Base-by-base conservation (phyloP, 2,329 filamentous ascomycete genomes). In the Penicillium sp. region DNA sequence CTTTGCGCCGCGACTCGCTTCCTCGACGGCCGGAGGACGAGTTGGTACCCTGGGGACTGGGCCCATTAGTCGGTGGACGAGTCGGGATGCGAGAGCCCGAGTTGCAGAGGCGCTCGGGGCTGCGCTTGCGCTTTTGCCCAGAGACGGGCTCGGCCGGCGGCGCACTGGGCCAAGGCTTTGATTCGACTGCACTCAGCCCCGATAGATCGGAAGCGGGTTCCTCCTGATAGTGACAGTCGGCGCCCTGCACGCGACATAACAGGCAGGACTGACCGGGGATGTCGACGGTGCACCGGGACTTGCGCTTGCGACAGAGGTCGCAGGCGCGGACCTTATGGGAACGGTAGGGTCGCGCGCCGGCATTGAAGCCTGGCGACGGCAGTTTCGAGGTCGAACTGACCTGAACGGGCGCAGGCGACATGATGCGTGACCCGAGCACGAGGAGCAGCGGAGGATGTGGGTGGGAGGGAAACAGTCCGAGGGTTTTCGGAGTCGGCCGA, bases 251-350 rank as follows among this genome's bases (percentile, higher is more conserved):
- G 26, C 73, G 73, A 57, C 79, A 83, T 54, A 81, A 70, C 7
- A 80, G 60, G 51, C 79, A 83, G 6, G 70, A 69, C 36, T 73
- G 64, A 2, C 74, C 70, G 4, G 71, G 69, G 10, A 74, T 62
- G 51, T 80, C 77, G 18, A 78, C 73, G 13, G 78, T 79, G 56
- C 80, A 83, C 48, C 80, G 71, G 2, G 78, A 79, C 57, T 82
- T 82, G 44, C 80, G 73, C 44, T 74, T 74, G 37, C 80, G 72
- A 54, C 80, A 83, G 10, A 78, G 65, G 36, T 78, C 64, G 62
- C 80, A 83, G 7, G 79, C 79, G 34, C 79, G 77, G 26, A 76
- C 73, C 45, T 79, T 73, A 62, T 82, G 79, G 6, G 79, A 82
- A 43, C 79, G 69, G 54, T 82, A 82, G 3, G 79, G 79, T 30